A percentile compares a stretch with the other conserved stretches of the same genome.
Conservation (phyloP, 768 basidiomycete genomes). For the Omphalotus guepiniiformis region DNA sequence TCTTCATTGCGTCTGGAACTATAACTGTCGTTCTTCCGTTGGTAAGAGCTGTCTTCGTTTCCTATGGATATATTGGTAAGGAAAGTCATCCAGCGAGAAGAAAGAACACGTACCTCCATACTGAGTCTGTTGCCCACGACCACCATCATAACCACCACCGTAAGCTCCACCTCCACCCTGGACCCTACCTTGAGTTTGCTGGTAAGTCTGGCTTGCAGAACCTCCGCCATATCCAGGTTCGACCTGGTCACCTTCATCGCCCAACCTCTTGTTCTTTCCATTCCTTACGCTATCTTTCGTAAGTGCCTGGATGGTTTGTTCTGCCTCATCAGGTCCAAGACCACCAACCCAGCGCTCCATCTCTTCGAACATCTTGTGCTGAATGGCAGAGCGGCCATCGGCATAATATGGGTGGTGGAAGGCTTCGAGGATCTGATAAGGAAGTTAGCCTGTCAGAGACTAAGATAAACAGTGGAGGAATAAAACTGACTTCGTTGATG, state of each 20-base stretch:
- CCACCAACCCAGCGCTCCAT: conserved; percentile 52
- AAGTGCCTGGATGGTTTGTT: conserved; percentile 42
- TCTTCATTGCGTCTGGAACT: conserved; percentile 4
- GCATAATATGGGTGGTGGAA: conserved; percentile 73
- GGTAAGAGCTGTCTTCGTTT: not conserved
- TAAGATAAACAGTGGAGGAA: not conserved
- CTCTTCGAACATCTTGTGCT: conserved; percentile 54
- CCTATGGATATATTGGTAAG: not conserved
- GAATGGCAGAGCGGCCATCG: conserved; percentile 47
- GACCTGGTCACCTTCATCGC: conserved; percentile 38
- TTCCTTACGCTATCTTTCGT: conserved; percentile 57
- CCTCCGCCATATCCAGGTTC: conserved; percentile 37
- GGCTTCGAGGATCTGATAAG: conserved; percentile 49
- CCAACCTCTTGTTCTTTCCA: conserved; percentile 54
- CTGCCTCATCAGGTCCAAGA: conserved; percentile 38
- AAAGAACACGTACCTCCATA: too few relatives aligned
- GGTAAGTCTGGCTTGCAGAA: not conserved
- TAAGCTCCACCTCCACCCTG: not conserved
- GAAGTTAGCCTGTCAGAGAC: not conserved
- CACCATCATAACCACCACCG: not conserved
- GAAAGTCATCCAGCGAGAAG: not conserved
- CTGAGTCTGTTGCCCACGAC: too few relatives aligned
- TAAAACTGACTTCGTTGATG: conserved; percentile 36
- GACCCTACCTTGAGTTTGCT: conserved; percentile 5
- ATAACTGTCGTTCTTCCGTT: conserved; percentile 1